Conservation (phyloP, 768 basidiomycete genomes). For the Podaxis sp. region DNA sequence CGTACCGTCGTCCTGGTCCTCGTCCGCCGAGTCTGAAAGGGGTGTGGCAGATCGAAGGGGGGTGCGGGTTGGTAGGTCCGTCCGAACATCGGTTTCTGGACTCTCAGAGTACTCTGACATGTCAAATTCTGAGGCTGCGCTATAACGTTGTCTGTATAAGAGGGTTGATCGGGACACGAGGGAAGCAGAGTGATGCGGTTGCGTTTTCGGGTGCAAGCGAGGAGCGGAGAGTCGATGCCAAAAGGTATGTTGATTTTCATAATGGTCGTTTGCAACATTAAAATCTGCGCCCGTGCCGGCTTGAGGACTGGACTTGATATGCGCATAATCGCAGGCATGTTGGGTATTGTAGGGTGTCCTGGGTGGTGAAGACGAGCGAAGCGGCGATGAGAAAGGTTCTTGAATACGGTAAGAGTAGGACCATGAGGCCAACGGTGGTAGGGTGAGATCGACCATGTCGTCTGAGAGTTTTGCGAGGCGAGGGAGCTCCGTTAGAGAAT, state of each 20-base stretch:
- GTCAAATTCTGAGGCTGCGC: conserved; percentile 29
- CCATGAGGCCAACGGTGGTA: conserved; percentile 16
- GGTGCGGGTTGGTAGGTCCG: conserved; percentile 22
- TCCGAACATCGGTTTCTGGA: conserved; percentile 18
- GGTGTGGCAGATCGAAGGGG: conserved; percentile 21
- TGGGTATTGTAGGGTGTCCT: conserved; percentile 28
- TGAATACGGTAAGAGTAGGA: conserved; percentile 16
- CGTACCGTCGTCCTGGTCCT: conserved; percentile 23
- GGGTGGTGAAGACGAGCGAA: conserved; percentile 35
- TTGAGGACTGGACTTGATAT: conserved; percentile 33
- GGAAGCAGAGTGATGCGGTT: conserved; percentile 16
- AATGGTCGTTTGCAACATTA: conserved; percentile 16
- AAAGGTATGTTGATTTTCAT: conserved; percentile 23
- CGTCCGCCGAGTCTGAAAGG: conserved; percentile 31
- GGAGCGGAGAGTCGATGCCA: conserved; percentile 19
- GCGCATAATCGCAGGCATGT: conserved; percentile 23
- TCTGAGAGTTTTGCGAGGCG: conserved; percentile 19
- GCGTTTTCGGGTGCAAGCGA: conserved; percentile 17
- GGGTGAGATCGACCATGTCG: conserved; percentile 14
- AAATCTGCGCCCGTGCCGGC: conserved; percentile 21
- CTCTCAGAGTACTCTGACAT: conserved; percentile 29
- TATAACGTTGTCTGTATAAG: conserved; percentile 21
- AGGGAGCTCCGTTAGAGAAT: conserved; percentile 19
- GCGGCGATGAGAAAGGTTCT: conserved; percentile 29
- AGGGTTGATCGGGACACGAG: conserved; percentile 26